These are phyloP conservation scores for Russula dissimulans DNA, from an alignment of 768 basidiomycete species.

Conservation along the genomic window DNA sequence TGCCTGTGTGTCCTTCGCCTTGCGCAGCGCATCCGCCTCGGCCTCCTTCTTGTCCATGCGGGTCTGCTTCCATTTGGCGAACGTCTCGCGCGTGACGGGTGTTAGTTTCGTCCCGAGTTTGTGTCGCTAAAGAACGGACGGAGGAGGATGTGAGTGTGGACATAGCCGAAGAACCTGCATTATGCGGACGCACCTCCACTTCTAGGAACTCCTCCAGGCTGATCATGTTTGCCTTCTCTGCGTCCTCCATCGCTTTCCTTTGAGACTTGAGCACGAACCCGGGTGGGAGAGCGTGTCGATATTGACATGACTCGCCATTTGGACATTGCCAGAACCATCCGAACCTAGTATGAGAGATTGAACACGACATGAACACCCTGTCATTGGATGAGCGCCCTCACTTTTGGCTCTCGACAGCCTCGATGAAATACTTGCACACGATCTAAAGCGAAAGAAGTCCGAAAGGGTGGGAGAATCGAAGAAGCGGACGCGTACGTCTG, in stretches of 20 bases:
- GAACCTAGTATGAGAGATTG: constrained; percentile 36
- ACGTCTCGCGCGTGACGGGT: constrained; percentile 85
- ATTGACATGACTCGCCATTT: constrained; percentile 82
- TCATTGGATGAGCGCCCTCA: constrained; percentile 25
- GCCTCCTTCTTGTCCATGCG: constrained; percentile 92
- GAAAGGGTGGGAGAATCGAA: not conserved
- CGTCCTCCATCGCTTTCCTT: constrained; percentile 84
- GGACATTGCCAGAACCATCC: constrained; percentile 98
- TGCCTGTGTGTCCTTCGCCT: constrained; percentile 71
- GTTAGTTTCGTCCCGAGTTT: constrained; percentile 87
- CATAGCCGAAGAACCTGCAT: not conserved
- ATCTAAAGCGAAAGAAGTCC: constrained; percentile 43
- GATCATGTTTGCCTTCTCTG: constrained; percentile 80
- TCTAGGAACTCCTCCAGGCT: constrained; percentile 96
- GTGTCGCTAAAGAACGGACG: constrained; percentile 54
- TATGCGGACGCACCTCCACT: constrained; percentile 66
- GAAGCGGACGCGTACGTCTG: constrained; percentile 58
- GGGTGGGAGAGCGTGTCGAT: constrained; percentile 90
- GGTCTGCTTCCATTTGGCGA: constrained; percentile 92
- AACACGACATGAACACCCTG: not conserved
- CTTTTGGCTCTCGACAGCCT: constrained; percentile 90
- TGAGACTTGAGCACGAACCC: constrained; percentile 95
- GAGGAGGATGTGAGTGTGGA: not conserved
- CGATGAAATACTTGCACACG: constrained; percentile 95
- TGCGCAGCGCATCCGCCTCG: constrained; percentile 70